A percentile compares a stretch with the other conserved stretches of the same genome.
phyloP scores from a whole-genome alignment of 352 stramenopile genomes.

The Phytophthora agathidicida region DNA sequence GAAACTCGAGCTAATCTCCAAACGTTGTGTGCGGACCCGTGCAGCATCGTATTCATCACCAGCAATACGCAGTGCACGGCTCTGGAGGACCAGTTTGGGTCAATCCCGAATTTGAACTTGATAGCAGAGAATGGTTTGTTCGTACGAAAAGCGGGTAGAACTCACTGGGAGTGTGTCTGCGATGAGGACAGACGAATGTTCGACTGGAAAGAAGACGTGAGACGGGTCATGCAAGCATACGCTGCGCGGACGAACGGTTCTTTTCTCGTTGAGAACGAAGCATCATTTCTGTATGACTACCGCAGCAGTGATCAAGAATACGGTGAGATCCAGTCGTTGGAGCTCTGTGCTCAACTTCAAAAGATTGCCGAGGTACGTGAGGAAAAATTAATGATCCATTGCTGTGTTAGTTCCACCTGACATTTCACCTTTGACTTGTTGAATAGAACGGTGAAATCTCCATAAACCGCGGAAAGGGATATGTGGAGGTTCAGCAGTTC shows the following conservation, averaged over 20 bases:
- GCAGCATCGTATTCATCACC: constrained; percentile 73
- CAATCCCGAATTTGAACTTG: constrained; percentile 59
- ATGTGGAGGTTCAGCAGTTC: constrained; percentile 78
- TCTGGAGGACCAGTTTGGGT: constrained; percentile 62
- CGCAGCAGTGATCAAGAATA: constrained; percentile 98
- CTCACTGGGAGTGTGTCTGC: constrained; percentile 68
- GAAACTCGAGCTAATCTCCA: constrained; percentile 60
- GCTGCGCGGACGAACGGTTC: constrained; percentile 97
- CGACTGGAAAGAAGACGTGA: constrained; percentile 95
- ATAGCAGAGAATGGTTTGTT: constrained; percentile 78
- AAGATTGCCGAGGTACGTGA: constrained; percentile 89
- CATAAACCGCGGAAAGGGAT: constrained; percentile 65
- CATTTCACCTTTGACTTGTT: background rate
- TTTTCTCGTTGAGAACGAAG: constrained; percentile 97
- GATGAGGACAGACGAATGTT: constrained; percentile 61
- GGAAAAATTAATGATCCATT: too few species aligned
- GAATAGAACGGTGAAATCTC: constrained; percentile 62
- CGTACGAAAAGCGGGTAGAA: constrained; percentile 43
- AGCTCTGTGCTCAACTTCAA: constrained; percentile 92
- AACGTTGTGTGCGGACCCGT: constrained; percentile 60
- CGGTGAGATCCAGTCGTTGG: constrained; percentile 96
- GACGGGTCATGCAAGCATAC: constrained; percentile 97
- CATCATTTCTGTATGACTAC: constrained; percentile 98
- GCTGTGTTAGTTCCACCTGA: background rate
- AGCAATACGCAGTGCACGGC: constrained; percentile 66